Base-by-base conservation (phyloP, 2,329 filamentous ascomycete species). In the Rhexocercosporidium sp. region DNA sequence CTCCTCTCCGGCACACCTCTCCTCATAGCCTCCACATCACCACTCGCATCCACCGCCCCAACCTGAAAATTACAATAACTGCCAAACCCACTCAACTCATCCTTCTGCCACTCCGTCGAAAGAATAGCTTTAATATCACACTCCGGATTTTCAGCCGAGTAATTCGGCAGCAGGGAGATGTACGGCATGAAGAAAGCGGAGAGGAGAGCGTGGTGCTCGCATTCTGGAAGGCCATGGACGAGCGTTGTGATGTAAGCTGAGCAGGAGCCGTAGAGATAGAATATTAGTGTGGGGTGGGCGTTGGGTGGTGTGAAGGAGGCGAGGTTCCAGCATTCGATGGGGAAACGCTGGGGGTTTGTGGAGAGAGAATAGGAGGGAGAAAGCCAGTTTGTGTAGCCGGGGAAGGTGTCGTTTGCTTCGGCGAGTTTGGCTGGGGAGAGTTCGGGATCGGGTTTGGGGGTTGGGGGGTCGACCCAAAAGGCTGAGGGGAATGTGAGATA, bases 31-130 rank as follows among this genome's bases (percentile, higher is more conserved):
- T 88, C 83, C 25, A 92, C 84, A 78, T 91, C 88, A 65, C 82
- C 78, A 73, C 89, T 87, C 0, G 84, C 88, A 5, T 83, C 76
- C 65, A 84, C 78, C 27, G 89, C 70, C 0, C 88, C 88, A 20
- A 86, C 80, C 67, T 90, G 88, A 77, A 92, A 92, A 75, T 92
- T 92, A 14, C 83, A 84, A 75, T 93, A 93, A 60, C 84, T 87
- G 3, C 90, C 90, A 73, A 87, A 85, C 0, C 91, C 91, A 0
- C 88, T 86, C 41, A 90, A 82, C 11, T 87, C 85, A 74, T 93
- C 90, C 47, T 82, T 83, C 31, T 88, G 83, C 90, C 90, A 93
- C 31, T 83, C 82, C 0, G 90, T 92, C 0, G 86, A 86, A 0
- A 91, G 77, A 20, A 89, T 80, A 0, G 81, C 81, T 0, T 74